A percentile compares a stretch with the other conserved stretches of the same genome.
These are phyloP conservation scores for Inosperma sp. DNA, from an alignment of 768 basidiomycete species.

Conservation along the genomic window DNA sequence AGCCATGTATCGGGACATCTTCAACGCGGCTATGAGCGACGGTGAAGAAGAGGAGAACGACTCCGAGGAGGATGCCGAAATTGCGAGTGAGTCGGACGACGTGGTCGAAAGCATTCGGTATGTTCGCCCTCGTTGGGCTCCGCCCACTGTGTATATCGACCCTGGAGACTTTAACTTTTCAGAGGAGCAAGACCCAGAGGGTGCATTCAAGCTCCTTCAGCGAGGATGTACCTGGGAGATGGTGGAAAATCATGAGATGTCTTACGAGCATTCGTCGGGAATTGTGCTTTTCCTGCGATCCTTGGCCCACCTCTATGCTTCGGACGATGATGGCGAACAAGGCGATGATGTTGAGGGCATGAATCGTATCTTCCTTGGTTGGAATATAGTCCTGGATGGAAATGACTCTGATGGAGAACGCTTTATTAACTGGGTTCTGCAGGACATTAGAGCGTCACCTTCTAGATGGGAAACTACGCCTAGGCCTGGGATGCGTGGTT, in stretches of 20 bases:
- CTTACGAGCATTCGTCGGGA: constrained; percentile 52
- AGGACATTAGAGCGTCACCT: constrained; percentile 30
- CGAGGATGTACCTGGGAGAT: constrained; percentile 58
- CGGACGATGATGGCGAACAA: constrained; percentile 22
- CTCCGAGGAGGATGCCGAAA: constrained; percentile 12
- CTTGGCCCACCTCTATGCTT: constrained; percentile 29
- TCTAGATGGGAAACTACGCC: constrained; percentile 32
- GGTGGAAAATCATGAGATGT: constrained; percentile 51
- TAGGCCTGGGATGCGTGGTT: constrained; percentile 20
- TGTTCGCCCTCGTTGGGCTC: constrained; percentile 52
- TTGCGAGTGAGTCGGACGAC: constrained; percentile 11
- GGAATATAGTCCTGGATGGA: constrained; percentile 54
- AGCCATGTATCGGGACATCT: constrained; percentile 6
- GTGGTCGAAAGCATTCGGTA: constrained; percentile 3
- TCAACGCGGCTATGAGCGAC: constrained; percentile 18
- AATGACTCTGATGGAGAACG: constrained; percentile 42
- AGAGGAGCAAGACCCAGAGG: constrained; percentile 21
- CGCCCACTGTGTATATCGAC: constrained; percentile 39
- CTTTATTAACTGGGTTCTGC: constrained; percentile 40
- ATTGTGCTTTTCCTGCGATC: constrained; percentile 44
- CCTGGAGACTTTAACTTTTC: constrained; percentile 21
- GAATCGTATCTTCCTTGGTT: constrained; percentile 57
- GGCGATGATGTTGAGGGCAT: constrained; percentile 26
- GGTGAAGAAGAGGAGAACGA: constrained; percentile 36
- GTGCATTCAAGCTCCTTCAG: constrained; percentile 39